Conservation (phyloP, 2,329 filamentous ascomycete genomes). For the Torrubiella hemipterigena region DNA sequence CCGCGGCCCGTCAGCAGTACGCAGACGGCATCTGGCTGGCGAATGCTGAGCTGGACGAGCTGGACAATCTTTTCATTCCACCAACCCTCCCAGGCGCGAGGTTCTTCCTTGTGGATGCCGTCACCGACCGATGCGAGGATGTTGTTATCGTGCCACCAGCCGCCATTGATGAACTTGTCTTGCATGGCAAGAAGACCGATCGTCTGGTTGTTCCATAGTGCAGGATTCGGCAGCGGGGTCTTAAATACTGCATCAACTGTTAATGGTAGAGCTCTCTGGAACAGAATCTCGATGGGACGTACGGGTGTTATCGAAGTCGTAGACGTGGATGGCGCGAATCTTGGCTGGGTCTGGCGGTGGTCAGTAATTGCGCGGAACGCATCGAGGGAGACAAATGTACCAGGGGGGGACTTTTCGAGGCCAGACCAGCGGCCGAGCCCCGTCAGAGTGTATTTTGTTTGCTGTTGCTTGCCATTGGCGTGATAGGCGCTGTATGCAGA, state of each 20-base stretch:
- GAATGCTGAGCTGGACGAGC: constrained; percentile 67
- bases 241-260: constrained; percentile 56
- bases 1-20: constrained; percentile 81
- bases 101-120: constrained; percentile 71
- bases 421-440: constrained; percentile 78
- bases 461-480: constrained; percentile 16
- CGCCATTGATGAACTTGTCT: constrained; percentile 68
- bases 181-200: constrained; percentile 66
- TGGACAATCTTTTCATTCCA: constrained; percentile 90
- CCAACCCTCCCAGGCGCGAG: constrained; percentile 78
- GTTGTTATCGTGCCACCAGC: constrained; percentile 92
- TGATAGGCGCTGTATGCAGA: constrained; percentile 25
- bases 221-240: constrained; percentile 78
- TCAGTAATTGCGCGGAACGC: constrained; percentile 6
- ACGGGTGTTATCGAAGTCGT: constrained; percentile 97
- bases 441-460: constrained; percentile 47
- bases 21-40: constrained; percentile 73
- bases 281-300: constrained; percentile 19
- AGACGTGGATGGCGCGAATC: constrained; percentile 77
- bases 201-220: constrained; percentile 71
- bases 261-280: constrained; percentile 6
- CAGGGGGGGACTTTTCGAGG: constrained; percentile 57
- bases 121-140: constrained; percentile 81
- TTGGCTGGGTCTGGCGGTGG: constrained; percentile 40
- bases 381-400: constrained; percentile 24